Evolutionary conservation across 139 green algal genomes (phyloP), one percentile per base, ranked within the genome.

Genomic region (Chlorella sp.): DNA sequence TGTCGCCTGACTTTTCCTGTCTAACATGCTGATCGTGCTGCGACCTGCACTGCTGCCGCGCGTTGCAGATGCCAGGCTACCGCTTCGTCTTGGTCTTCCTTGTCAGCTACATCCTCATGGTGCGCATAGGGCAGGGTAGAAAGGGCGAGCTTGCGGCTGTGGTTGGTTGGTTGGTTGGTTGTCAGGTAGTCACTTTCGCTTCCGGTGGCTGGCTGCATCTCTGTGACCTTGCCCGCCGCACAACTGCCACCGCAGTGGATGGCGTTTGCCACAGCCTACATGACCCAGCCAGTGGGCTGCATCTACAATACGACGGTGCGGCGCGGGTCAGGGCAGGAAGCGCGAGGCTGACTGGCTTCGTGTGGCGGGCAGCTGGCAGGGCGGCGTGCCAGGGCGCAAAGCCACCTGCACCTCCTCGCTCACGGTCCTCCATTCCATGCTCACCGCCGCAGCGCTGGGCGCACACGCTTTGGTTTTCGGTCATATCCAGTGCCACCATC

Each of bases 261-360:
- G 35, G 19, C 75, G 9, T 91, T 89, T 75, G 81, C 78, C 43
- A 59, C 83, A 7, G 27, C 86, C 31, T 90, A 90, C 68, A 51
- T 81, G 23, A 53, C 48, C 21, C 70, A 80, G 59, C 68, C 75
- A 3, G 50, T 77, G 25, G 64, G 83, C 41, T 90, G 85, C 79
- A 78, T 90, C 61, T 74, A 4, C 60, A 82, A 23, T 89, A 87
- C 55, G 35, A 38, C 8, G 81, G 86, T 29, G 83, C 83, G 3
- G 73, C 90, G 15, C 90, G 84, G 86, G 90, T 92, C 71, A 83
- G 65, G 12, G 82, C 90, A 17, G 66, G 85, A 31, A 91, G 81
- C 11, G 69, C 84, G 36, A 42, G n/a, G 38, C 38, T 56, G 38
- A 2, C 3, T 5, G 29, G 5, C 2, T 11, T 8, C 27, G 31